Evolutionary conservation across 805 yeast genomes (phyloP).

Genomic region (Vanderwaltozyma yarrowii): DNA sequence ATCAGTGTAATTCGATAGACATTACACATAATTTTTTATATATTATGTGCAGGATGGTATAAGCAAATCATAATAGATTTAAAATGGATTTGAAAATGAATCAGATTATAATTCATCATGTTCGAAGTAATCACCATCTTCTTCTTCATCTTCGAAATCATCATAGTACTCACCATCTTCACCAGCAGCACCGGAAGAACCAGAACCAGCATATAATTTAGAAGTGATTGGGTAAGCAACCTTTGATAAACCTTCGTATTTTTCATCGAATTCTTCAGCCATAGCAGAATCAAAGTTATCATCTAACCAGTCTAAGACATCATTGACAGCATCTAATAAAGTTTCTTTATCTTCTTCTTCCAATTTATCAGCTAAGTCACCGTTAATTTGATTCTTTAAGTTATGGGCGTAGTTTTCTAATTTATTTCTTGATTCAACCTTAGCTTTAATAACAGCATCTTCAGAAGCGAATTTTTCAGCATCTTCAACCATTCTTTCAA

Average conservation of each 20-base stretch:
- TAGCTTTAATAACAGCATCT: constrained; percentile 72
- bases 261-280: constrained; percentile 88
- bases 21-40: too few species aligned
- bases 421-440: constrained; percentile 80
- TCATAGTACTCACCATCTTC: constrained; percentile 29
- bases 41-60: neutral
- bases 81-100: neutral
- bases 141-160: constrained; percentile 46
- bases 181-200: constrained; percentile 29
- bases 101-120: constrained; percentile 53
- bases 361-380: constrained; percentile 62
- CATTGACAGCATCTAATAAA: constrained; percentile 76
- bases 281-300: constrained; percentile 81
- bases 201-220: constrained; percentile 56
- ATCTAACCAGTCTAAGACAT: constrained; percentile 79
- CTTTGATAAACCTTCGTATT: constrained; percentile 69
- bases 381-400: constrained; percentile 60
- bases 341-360: constrained; percentile 89
- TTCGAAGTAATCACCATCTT: constrained; percentile 45
- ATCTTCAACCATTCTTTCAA: constrained; percentile 95
- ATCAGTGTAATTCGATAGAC: too few species aligned
- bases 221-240: constrained; percentile 88
- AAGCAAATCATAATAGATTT: too few species aligned
- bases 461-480: constrained; percentile 92
- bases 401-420: constrained; percentile 84